Evolutionary conservation across 2,329 filamentous ascomycete species (phyloP).

Genomic region (Aspergillus chevalieri): DNA sequence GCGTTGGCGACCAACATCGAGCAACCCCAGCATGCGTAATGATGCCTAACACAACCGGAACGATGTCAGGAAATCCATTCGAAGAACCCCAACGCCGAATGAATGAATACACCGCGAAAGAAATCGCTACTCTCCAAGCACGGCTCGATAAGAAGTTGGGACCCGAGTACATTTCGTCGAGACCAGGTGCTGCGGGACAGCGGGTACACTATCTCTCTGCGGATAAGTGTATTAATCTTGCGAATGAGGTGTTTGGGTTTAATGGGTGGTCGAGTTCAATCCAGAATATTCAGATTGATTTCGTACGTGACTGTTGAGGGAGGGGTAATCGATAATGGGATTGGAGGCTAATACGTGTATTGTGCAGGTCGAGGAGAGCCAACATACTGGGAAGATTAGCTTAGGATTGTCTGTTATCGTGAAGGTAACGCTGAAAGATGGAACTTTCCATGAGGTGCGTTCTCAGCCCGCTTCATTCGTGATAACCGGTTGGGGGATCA

Average conservation of each 20-base stretch:
- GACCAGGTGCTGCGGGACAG: constrained; percentile 73
- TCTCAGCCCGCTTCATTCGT: not conserved
- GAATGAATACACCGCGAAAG: constrained; percentile 75
- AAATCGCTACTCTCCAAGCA: constrained; percentile 81
- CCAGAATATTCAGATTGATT: constrained; percentile 89
- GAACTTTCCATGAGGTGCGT: constrained; percentile 78
- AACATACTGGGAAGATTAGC: constrained; percentile 69
- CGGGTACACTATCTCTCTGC: constrained; percentile 93
- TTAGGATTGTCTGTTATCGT: constrained; percentile 86
- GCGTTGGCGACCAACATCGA: constrained; percentile 64
- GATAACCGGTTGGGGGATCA: not conserved
- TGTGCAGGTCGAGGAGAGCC: constrained; percentile 67
- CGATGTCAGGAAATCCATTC: constrained; percentile 65
- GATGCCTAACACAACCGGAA: constrained; percentile 26
- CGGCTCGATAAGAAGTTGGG: constrained; percentile 89
- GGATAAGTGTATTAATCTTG: constrained; percentile 91
- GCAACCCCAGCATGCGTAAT: constrained; percentile 37
- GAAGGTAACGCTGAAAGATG: constrained; percentile 81
- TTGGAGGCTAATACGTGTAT: not conserved
- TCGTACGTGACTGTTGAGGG: constrained; percentile 46
- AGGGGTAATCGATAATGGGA: not conserved
- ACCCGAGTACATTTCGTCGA: constrained; percentile 87
- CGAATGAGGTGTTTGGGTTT: constrained; percentile 93
- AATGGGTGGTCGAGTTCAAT: constrained; percentile 98
- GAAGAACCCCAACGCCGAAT: constrained; percentile 64